Evolutionary conservation across 371 early-diverging fungal genomes (phyloP).

Genomic region (Paramicrosporidium saccamoebae): DNA sequence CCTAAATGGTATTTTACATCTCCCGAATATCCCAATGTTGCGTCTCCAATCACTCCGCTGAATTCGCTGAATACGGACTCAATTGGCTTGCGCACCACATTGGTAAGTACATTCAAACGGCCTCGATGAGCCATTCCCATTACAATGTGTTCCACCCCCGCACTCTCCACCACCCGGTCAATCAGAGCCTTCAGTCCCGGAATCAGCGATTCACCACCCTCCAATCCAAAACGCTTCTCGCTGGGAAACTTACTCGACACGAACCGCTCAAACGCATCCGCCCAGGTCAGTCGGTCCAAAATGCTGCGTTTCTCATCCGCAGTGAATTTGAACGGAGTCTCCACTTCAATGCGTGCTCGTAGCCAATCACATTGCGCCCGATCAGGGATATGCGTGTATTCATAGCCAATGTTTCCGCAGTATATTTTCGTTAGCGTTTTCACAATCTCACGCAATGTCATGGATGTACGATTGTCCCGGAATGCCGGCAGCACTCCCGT

Average conservation of each 20-base stretch:
- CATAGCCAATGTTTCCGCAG: conserved; percentile 70
- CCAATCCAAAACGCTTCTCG: conserved; percentile 89
- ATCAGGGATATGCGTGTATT: conserved; percentile 89
- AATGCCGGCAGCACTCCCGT: conserved; percentile 77
- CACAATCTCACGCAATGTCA: conserved; percentile 67
- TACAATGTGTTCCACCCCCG: conserved; percentile 64
- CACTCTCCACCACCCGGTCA: conserved; percentile 65
- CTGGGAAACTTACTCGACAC: conserved; percentile 75
- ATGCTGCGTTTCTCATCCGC: conserved; percentile 51
- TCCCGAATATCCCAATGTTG: conserved; percentile 33
- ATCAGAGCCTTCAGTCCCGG: conserved; percentile 90
- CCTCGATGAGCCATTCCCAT: conserved; percentile 97
- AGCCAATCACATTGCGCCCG: conserved; percentile 87
- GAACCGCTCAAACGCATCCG: conserved; percentile 76
- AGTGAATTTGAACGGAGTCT: conserved; percentile 40
- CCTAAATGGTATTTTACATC: conserved; percentile 93
- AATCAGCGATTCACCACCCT: conserved; percentile 82
- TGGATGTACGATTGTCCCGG: conserved; percentile 11
- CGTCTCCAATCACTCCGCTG: conserved; percentile 16
- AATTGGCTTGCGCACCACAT: conserved; percentile 86
- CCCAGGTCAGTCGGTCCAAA: conserved; percentile 80
- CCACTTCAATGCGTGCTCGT: conserved; percentile 55
- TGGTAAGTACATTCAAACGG: conserved; percentile 81
- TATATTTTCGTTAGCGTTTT: conserved; percentile 43
- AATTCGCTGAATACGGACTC: conserved; percentile 90